A percentile compares a stretch with the other conserved stretches of the same genome.
Conservation (phyloP, 2,329 filamentous ascomycete genomes). For the Ambrosiella xylebori region DNA sequence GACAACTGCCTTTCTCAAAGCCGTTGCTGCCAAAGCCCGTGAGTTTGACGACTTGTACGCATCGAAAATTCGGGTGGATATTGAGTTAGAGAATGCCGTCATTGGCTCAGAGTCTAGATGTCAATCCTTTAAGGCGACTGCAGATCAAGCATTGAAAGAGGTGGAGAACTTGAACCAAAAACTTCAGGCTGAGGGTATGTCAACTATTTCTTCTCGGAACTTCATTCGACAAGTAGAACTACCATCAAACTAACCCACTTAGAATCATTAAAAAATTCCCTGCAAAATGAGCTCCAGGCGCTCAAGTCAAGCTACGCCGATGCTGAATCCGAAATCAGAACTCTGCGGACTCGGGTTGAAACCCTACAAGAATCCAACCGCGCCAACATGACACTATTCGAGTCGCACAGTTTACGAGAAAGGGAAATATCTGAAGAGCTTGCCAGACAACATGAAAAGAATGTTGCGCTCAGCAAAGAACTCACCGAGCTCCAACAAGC, state of each 20-base stretch:
- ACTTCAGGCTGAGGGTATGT: constrained; percentile 63
- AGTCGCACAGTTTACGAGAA: constrained; percentile 75
- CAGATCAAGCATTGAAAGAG: constrained; percentile 71
- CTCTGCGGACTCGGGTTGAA: constrained; percentile 64
- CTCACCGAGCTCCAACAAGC: constrained; percentile 67
- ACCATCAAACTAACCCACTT: constrained; percentile 5
- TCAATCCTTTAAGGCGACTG: constrained; percentile 61
- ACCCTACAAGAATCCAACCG: constrained; percentile 84
- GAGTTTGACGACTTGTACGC: constrained; percentile 69
- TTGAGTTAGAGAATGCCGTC: constrained; percentile 83
- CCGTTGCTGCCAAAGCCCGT: constrained; percentile 60
- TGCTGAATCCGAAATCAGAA: constrained; percentile 57
- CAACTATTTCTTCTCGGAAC: too few relatives aligned
- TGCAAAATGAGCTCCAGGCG: constrained; percentile 68
- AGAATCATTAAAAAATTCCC: constrained; percentile 59
- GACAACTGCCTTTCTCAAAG: constrained; percentile 55
- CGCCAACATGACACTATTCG: constrained; percentile 73
- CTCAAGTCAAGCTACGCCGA: constrained; percentile 60
- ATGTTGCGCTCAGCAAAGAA: constrained; percentile 67
- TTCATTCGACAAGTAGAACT: neutral
- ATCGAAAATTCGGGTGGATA: constrained; percentile 75
- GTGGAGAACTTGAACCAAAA: constrained; percentile 66
- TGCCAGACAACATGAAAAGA: constrained; percentile 75
- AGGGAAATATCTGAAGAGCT: constrained; percentile 75
- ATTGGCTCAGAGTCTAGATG: constrained; percentile 68